Base-by-base conservation (phyloP, 306 rosid species). In the Pueraria montana region DNA sequence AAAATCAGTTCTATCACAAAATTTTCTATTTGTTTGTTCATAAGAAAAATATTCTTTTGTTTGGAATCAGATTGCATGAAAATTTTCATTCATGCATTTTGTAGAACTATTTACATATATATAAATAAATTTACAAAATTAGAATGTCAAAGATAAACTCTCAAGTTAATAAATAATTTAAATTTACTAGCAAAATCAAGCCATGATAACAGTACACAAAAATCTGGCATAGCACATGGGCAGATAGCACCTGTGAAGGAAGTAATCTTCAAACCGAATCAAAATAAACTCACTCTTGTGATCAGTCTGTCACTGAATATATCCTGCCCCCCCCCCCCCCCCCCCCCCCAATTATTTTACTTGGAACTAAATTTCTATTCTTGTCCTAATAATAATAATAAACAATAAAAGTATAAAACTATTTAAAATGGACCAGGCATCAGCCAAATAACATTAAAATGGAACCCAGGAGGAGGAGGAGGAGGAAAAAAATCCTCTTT, bases 91-190 rank as follows among this genome's bases (percentile, higher is more conserved):
- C 53, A 52, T 34, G 38, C 24, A 78, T 20, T 66, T 16, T 79
- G 58, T 38, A 42, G 40, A 68, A 23, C 32, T 55, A 53, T 36
- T 8, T 65, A 65, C 72, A 18, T 48, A n/a, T 64, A 48, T 0
- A 48, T 48, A 77, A 27, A 77, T 18, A 64, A 65, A 64, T 1
- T 78, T 36, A 66, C 56, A 8, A 34, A 65, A 78, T 52, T 79
- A 34, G 55, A 23, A 11, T 52, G 43, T 21, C 42, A 52, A 52
- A 16, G 6, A 36, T 38, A 79, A 66, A 79, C 40, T 16, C 42
- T 16, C 34, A 20, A 61, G 46, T 24, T 61, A 77, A 77, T 61
- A 62, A n/a, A 43, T 16, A 52, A 43, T 16, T 0, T 3, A 75
- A 75, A 38, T 75, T 58, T 58, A 40, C 3, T 4, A 75, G 16